These are phyloP conservation scores for Byssothecium circinans DNA, from an alignment of 2,329 filamentous ascomycete species.

Conservation along the genomic window DNA sequence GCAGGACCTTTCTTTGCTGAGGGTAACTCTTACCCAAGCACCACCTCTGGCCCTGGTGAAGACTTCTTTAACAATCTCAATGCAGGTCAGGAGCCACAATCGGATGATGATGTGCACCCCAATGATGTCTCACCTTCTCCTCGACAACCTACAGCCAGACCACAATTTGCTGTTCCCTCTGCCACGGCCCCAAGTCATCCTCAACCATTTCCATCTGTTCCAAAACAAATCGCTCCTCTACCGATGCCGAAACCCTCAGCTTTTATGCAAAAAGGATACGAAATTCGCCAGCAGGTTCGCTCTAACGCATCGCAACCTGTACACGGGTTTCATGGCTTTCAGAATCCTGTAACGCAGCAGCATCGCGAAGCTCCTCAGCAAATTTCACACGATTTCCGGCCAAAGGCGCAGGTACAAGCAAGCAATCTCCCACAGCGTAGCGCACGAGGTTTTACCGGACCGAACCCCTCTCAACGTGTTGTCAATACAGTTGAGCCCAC, in stretches of 20 bases:
- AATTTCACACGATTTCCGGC: constrained; percentile 1
- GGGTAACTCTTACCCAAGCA: constrained; percentile 42
- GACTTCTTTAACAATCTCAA: constrained; percentile 17
- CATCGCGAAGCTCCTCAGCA: constrained; percentile 1
- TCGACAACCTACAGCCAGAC: constrained; percentile 10
- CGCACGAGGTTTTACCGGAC: constrained; percentile 1
- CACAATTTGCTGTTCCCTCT: constrained; percentile 1
- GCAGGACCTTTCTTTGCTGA: constrained; percentile 12
- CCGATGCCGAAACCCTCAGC: constrained; percentile 2
- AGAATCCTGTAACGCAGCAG: constrained; percentile 11
- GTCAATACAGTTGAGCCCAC: constrained; percentile 4
- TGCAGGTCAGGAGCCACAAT: constrained; percentile 11
- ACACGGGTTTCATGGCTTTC: not conserved
- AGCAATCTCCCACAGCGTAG: constrained; percentile 4
- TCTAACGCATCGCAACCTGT: not conserved
- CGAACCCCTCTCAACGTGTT: not conserved
- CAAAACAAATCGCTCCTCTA: constrained; percentile 1
- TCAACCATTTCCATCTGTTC: constrained; percentile 8
- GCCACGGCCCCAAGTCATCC: not conserved
- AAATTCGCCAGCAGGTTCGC: constrained; percentile 15
- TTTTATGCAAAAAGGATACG: constrained; percentile 17
- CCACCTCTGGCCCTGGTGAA: constrained; percentile 34
- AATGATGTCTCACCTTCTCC: constrained; percentile 12
- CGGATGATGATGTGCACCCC: constrained; percentile 6
- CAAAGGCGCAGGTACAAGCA: not conserved